Evolutionary conservation across 2,329 filamentous ascomycete species (phyloP).

Genomic region (Nothomitra cinnamomea): DNA sequence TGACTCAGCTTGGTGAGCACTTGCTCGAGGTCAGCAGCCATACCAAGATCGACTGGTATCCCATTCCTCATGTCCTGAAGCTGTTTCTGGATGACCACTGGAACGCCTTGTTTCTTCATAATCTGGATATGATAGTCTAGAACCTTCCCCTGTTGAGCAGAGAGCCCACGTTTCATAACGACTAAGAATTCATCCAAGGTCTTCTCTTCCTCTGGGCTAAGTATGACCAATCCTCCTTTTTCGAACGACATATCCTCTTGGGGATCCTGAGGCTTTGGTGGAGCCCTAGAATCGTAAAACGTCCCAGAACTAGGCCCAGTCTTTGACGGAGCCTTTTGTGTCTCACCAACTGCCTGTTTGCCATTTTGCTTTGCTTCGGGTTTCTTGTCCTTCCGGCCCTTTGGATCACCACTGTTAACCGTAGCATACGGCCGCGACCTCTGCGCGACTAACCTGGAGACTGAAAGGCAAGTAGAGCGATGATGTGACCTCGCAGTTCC

Average conservation of each 20-base stretch:
- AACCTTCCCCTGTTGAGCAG: slow-evolving; percentile 40
- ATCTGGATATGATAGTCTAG: slow-evolving; percentile 43
- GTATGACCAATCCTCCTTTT: not conserved
- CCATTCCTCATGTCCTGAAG: slow-evolving; percentile 36
- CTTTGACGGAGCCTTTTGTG: not conserved
- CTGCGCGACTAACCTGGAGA: not conserved
- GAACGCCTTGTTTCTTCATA: slow-evolving; percentile 52
- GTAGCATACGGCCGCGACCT: not conserved
- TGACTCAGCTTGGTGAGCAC: slow-evolving; percentile 38
- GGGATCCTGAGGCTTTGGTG: not conserved
- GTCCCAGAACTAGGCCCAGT: not conserved
- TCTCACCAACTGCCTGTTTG: not conserved
- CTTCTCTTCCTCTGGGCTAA: slow-evolving; percentile 31
- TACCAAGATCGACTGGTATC: slow-evolving; percentile 32
- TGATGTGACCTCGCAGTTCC: not conserved
- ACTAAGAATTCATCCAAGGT: slow-evolving; percentile 39
- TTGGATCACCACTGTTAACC: not conserved
- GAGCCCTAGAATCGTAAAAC: not conserved
- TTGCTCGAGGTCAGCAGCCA: slow-evolving; percentile 42
- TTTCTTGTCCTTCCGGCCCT: not conserved
- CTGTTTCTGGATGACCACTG: slow-evolving; percentile 47
- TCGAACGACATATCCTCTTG: not conserved
- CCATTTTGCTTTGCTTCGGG: not conserved
- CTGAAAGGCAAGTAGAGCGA: not conserved
- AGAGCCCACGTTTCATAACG: slow-evolving; percentile 40